Conservation (phyloP, 257 asterid genomes). For the Nicotiana undulata region DNA sequence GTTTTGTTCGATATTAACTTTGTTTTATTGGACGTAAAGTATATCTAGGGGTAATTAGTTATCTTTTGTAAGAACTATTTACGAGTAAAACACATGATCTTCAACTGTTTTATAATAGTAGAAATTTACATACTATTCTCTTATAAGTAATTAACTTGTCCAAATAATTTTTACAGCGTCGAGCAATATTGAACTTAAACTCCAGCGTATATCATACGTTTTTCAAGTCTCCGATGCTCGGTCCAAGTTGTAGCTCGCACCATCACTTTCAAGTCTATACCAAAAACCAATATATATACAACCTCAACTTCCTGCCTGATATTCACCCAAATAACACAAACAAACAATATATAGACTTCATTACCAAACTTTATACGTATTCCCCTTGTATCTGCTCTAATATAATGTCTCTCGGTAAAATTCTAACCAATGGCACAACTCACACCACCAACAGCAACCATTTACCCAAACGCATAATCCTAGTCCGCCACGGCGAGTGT, state of each 20-base stretch:
- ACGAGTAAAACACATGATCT: too few relatives aligned
- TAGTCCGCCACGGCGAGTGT: conserved; percentile 31
- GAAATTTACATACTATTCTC: too few relatives aligned
- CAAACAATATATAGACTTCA: background rate
- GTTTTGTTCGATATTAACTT: background rate
- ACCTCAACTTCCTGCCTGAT: background rate
- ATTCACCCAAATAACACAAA: background rate
- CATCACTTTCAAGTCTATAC: background rate
- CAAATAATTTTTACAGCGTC: too few relatives aligned
- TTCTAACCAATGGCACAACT: background rate
- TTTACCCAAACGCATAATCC: conserved; percentile 28
- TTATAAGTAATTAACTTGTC: too few relatives aligned
- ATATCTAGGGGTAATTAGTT: background rate
- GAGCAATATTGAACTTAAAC: too few relatives aligned
- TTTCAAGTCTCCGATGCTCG: background rate
- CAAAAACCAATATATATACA: background rate
- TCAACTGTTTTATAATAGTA: too few relatives aligned
- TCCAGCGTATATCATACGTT: too few relatives aligned
- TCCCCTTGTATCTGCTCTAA: background rate
- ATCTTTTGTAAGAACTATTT: too few relatives aligned
- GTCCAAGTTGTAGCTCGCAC: background rate
- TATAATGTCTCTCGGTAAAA: background rate
- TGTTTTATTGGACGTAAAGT: background rate
- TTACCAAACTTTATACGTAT: background rate
- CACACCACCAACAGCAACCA: background rate